Evolutionary conservation across 768 basidiomycete species (phyloP).

Genomic region (Mycena chlorophos): DNA sequence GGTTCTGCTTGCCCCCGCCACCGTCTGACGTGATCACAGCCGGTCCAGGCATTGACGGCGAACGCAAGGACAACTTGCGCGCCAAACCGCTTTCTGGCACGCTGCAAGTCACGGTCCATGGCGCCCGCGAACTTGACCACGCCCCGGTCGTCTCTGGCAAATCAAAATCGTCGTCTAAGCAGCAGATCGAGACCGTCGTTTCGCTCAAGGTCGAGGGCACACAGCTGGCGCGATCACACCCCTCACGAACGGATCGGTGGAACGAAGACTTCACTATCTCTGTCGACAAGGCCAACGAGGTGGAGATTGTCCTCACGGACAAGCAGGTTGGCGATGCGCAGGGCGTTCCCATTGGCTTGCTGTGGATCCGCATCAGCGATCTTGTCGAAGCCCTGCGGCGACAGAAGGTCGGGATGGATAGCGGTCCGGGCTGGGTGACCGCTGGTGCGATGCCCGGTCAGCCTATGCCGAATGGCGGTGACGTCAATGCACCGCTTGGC

Average conservation of each 20-base stretch:
- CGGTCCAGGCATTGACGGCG: conserved; percentile 67
- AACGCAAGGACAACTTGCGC: conserved; percentile 89
- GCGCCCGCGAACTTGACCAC: conserved; percentile 93
- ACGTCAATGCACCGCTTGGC: conserved; percentile 51
- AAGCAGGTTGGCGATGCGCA: conserved; percentile 80
- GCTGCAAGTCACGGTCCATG: conserved; percentile 83
- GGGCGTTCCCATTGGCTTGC: conserved; percentile 86
- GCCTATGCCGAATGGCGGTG: conserved; percentile 36
- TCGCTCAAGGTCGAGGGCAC: conserved; percentile 97
- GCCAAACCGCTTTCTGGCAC: conserved; percentile 94
- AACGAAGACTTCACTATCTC: conserved; percentile 96
- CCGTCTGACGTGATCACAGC: conserved; percentile 26
- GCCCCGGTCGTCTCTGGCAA: conserved; percentile 66
- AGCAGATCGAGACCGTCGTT: conserved; percentile 81
- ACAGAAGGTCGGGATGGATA: conserved; percentile 88
- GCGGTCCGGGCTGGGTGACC: conserved; percentile 92
- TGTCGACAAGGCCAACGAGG: conserved; percentile 98
- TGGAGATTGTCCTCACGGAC: conserved; percentile 95
- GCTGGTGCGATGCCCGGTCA: conserved; percentile 85
- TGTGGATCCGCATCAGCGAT: conserved; percentile 94
- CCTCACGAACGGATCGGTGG: conserved; percentile 94
- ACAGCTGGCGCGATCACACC: conserved; percentile 87
- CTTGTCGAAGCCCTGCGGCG: conserved; percentile 89
- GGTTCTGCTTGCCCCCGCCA: not conserved
- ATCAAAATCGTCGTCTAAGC: conserved; percentile 77